A percentile compares a stretch with the other conserved stretches of the same genome.
Evolutionary conservation across 2,329 filamentous ascomycete genomes (phyloP).

Genomic region (Pseudocercospora cruenta): DNA sequence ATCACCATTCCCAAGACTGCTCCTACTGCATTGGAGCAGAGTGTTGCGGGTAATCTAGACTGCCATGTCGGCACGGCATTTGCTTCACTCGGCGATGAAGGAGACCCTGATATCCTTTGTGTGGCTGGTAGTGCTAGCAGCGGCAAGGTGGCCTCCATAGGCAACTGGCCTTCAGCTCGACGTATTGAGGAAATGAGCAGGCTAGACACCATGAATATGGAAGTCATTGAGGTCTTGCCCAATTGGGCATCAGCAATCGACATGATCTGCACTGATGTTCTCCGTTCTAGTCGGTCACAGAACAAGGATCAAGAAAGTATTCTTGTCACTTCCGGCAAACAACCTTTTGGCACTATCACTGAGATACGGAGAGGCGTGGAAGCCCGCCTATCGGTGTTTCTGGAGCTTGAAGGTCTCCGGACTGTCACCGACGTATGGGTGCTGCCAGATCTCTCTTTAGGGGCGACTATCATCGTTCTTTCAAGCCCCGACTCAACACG

Average conservation of each 20-base stretch:
- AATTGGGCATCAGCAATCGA: conserved; percentile 63
- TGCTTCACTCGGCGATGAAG: conserved; percentile 65
- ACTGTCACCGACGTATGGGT: conserved; percentile 43
- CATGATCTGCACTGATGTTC: conserved; percentile 39
- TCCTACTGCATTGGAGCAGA: conserved; percentile 49
- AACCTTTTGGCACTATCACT: conserved; percentile 48
- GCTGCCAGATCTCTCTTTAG: conserved; percentile 36
- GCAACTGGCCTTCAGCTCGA: conserved; percentile 30
- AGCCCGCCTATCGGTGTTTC: conserved; percentile 35
- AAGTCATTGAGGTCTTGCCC: conserved; percentile 63
- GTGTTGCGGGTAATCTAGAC: conserved; percentile 64
- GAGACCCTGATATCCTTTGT: conserved; percentile 74
- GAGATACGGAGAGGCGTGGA: conserved; percentile 49
- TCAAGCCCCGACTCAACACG: conserved; percentile 37
- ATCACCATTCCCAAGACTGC: conserved; percentile 53
- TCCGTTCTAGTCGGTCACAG: conserved; percentile 29
- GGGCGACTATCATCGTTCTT: conserved; percentile 43
- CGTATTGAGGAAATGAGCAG: conserved; percentile 55
- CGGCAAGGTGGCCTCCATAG: conserved; percentile 51
- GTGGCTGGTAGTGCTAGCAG: conserved; percentile 77
- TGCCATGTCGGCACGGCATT: conserved; percentile 83
- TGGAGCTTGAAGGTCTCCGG: conserved; percentile 34
- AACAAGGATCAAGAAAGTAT: conserved; percentile 30
- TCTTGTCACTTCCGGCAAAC: conserved; percentile 48
- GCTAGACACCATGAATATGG: conserved; percentile 45